Base-by-base conservation (phyloP, 768 basidiomycete genomes). In the Pisolithus sp. region DNA sequence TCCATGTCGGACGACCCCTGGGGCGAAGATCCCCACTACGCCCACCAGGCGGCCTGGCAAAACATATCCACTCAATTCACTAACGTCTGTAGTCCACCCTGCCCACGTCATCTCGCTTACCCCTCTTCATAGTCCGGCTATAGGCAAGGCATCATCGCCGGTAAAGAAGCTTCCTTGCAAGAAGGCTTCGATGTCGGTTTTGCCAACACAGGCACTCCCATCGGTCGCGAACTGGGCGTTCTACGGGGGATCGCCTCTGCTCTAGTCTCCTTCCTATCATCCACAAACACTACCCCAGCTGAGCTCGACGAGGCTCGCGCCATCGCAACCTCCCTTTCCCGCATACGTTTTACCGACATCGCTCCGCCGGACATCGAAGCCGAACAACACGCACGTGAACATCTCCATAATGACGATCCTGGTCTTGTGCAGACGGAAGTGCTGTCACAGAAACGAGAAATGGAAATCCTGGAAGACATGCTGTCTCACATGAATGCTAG, bases 111-210 rank as follows among this genome's bases (percentile, higher is more conserved):
- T 21, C 13, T 43, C 20, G 42, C 42, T 43, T 24, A 23, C 20
- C 21, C 42, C 20, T 37, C 46, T 57, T 23, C 39, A 46, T 49
- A 96, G 95, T 82, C 82, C 17, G 95, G 95, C 2, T 97, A 97
- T 62, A 82, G 95, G n/a, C 94, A 97, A 70, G 95, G 95, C 6
- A 95, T 98, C 59, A 88, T 85, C 0, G 83, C 86, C 4, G 95
- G 95, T 3, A 98, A 97, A 66, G 87, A 94, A 64, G 74, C 79
- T 0, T 84, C 83, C 2, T 75, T 97, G 2, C 95, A 99, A 61
- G 74, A 83, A 56, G 95, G 95, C 0, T 98, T 99, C 61, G 91
- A 99, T 67, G 71, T 76, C 3, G 93, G 90, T 2, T 97, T 91
- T 61, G 82, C 83, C 1, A 66, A 70, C 13, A 72, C 81, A 9